Base-by-base conservation (phyloP, 345 rosid genomes). In the Gossypium herbaceum region DNA sequence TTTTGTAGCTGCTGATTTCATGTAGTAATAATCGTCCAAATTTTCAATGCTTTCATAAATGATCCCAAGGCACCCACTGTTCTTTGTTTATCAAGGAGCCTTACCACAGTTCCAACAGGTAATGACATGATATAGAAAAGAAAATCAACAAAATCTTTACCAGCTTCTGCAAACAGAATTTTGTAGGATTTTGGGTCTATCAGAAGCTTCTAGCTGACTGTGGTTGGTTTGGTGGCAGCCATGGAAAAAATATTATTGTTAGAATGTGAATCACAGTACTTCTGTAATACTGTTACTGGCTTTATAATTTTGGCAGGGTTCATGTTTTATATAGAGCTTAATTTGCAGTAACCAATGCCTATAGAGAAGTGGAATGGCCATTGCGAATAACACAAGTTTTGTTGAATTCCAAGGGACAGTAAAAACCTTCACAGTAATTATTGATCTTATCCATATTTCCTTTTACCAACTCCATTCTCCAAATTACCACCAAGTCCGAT, bases 61-160 rank as follows among this genome's bases (percentile, higher is more conserved):
- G 20, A 22, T n/a, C 2, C 72, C 61, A 0, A 80, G 0, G 59
- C 61, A 72, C 2, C 81, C 5, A 39, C 72, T 47, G 39, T 75
- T 1, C 12, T 11, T 24, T 71, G 3, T 19, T 64, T 13, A 1
- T 9, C 25, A 0, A 82, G 19, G 20, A 79, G 76, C 62, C 67
- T 48, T 7, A 55, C 41, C 2, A 81, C 77, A 2, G 78, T 71
- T 2, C 70, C 81, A 0, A 81, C 10, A 3, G 80, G 78, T 62
- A 76, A 44, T 51, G 76, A 67, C 5, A 74, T 69, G 2, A 80
- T 41, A 58, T 17, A 19, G 61, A 84, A 78, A 1, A 82, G 79
- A 56, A 79, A 82, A 72, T 82, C 85, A 3, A 84, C 81, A 16
- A 82, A 75, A 3, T 77, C 81, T 62, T 82, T 82, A 2, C 79